Evolutionary conservation across 164 flowering plant species (phyloP).

Genomic region (Tetracentron sinense): DNA sequence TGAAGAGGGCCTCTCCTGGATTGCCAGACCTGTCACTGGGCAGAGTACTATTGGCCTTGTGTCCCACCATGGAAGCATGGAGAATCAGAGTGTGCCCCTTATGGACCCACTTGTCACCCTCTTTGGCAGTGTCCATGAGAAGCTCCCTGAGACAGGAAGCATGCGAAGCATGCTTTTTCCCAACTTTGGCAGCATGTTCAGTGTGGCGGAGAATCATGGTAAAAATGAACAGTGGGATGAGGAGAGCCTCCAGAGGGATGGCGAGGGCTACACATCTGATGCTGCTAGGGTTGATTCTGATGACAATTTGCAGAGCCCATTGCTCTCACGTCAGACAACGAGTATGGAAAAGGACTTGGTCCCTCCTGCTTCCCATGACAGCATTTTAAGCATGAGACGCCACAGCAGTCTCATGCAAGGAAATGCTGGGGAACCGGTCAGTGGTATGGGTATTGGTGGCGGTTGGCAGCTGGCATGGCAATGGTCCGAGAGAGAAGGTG

Average conservation of each 20-base stretch:
- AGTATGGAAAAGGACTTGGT: conserved; percentile 41
- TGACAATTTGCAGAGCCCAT: conserved; percentile 46
- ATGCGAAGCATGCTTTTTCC: conserved; percentile 53
- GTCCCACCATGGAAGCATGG: conserved; percentile 80
- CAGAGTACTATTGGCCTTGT: conserved; percentile 58
- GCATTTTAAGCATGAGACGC: conserved; percentile 37
- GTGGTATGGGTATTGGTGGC: conserved; percentile 46
- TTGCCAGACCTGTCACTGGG: conserved; percentile 82
- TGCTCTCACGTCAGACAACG: conserved; percentile 51
- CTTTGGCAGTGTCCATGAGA: conserved; percentile 92
- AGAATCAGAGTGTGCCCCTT: conserved; percentile 48
- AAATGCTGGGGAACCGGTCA: conserved; percentile 32
- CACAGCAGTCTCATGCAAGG: conserved; percentile 39
- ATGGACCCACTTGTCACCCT: conserved; percentile 89
- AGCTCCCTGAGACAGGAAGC: conserved; percentile 67
- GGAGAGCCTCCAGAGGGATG: conserved; percentile 43
- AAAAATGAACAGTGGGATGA: conserved; percentile 50
- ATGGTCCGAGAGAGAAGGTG: conserved; percentile 44
- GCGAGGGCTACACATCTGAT: conserved; percentile 38
- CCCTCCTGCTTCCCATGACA: conserved; percentile 41
- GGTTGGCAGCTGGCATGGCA: conserved; percentile 55
- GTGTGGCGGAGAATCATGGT: conserved; percentile 30
- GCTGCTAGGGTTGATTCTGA: conserved; percentile 41
- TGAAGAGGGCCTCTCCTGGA: conserved; percentile 78
- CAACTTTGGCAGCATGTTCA: conserved; percentile 57